phyloP scores from a whole-genome alignment of 805 yeast genomes.

The Candida hungchunana region DNA sequence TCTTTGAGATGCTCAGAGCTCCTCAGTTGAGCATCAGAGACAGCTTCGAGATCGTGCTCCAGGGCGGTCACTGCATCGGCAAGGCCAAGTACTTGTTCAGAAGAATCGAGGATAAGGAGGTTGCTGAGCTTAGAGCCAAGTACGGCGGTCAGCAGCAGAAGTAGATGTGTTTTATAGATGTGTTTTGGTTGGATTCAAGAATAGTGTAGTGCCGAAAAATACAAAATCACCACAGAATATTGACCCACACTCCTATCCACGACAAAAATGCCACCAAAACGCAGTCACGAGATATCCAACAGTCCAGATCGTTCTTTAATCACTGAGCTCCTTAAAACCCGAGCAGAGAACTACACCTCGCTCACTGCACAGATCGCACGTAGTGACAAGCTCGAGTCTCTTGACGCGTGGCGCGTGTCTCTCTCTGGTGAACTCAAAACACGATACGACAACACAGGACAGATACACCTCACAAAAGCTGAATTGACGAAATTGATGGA shows the following conservation, averaged over 20 bases:
- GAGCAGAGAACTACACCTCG: conserved; percentile 6
- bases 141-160: conserved; percentile 72
- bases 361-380: conserved; percentile 9
- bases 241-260: too few species aligned
- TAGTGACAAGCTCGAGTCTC: conserved; percentile 6
- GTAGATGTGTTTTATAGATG: too few species aligned
- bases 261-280: too few species aligned
- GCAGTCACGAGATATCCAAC: too few species aligned
- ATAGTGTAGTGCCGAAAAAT: too few species aligned
- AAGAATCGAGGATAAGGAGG: conserved; percentile 86
- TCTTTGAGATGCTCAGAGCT: conserved; percentile 75
- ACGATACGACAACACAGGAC: conserved; percentile 4
- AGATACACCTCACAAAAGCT: conserved; percentile 11
- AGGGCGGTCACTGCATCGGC: conserved; percentile 82
- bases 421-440: conserved; percentile 8
- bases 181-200: too few species aligned
- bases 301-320: too few species aligned
- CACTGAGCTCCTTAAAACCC: conserved; percentile 3
- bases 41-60: conserved; percentile 61
- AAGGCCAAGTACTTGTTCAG: conserved; percentile 88
- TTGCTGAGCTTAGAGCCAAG: conserved; percentile 79
- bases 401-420: conserved; percentile 23
- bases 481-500: conserved; percentile 24
- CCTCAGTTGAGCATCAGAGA: conserved; percentile 79
- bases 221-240: too few species aligned